phyloP scores from a whole-genome alignment of 2,329 filamentous ascomycete species.

The Metarhizium brunneum region DNA sequence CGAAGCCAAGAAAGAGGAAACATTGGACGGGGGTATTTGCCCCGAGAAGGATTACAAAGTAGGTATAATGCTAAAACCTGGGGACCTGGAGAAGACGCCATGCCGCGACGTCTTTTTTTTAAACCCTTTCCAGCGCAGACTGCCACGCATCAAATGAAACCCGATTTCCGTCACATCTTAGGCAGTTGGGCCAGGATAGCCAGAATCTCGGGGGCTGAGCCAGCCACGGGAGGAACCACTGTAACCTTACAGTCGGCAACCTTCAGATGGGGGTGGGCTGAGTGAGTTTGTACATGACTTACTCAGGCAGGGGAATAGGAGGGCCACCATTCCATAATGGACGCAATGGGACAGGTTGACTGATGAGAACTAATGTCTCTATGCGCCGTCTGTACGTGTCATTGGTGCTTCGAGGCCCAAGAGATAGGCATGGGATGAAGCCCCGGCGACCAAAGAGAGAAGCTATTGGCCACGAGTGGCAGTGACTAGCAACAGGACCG shows the following conservation, averaged over 20 bases:
- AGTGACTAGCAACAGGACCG: conserved; percentile 1
- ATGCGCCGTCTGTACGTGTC: neutral
- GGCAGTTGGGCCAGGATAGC: neutral
- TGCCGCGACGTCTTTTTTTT: conserved; percentile 1
- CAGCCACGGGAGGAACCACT: conserved; percentile 5
- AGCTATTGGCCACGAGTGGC: conserved; percentile 1
- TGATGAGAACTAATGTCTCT: neutral
- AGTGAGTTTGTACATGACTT: neutral
- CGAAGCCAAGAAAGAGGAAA: neutral
- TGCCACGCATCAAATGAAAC: neutral
- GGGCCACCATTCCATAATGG: neutral
- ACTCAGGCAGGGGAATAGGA: neutral
- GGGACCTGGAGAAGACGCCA: neutral
- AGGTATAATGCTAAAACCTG: neutral
- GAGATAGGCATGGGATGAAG: neutral
- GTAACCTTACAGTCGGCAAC: conserved; percentile 4
- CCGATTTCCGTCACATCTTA: neutral
- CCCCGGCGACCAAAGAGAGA: neutral
- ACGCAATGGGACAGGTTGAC: neutral
- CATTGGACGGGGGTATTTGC: neutral
- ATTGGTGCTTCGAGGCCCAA: neutral
- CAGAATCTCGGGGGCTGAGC: conserved; percentile 4
- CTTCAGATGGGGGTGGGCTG: neutral
- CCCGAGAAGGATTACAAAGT: neutral
- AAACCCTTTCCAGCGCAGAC: neutral